phyloP scores from a whole-genome alignment of 108 stramenopile species.

The Epithemia pelagica region DNA sequence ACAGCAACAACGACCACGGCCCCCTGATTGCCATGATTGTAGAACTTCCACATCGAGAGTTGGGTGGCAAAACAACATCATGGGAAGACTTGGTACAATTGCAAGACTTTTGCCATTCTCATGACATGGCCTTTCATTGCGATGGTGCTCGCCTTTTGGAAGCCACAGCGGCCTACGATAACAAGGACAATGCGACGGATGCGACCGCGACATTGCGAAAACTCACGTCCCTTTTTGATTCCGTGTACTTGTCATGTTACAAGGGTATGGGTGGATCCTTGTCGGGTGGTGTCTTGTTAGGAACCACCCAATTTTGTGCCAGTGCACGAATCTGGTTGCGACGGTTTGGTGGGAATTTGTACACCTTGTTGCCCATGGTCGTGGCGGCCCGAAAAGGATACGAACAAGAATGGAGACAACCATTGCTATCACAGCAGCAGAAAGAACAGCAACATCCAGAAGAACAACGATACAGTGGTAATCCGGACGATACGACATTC shows the following conservation, averaged over 20 bases:
- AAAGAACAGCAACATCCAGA: neutral
- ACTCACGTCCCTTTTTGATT: constrained; percentile 53
- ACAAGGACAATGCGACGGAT: neutral
- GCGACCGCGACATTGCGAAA: constrained; percentile 21
- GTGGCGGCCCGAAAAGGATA: constrained; percentile 63
- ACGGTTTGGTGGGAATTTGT: constrained; percentile 79
- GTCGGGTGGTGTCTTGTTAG: constrained; percentile 73
- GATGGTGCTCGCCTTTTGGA: constrained; percentile 86
- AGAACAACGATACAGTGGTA: neutral
- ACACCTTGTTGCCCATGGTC: constrained; percentile 58
- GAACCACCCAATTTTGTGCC: constrained; percentile 42
- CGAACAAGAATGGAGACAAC: constrained; percentile 20
- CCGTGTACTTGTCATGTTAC: constrained; percentile 75
- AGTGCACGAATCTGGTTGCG: constrained; percentile 68
- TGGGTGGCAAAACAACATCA: constrained; percentile 73
- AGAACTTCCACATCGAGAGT: constrained; percentile 78
- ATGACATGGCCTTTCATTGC: constrained; percentile 56
- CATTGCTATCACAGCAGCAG: neutral
- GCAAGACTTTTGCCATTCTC: constrained; percentile 20
- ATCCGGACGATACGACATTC: neutral
- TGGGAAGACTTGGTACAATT: constrained; percentile 55
- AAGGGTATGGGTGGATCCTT: constrained; percentile 66
- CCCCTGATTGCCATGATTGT: constrained; percentile 47
- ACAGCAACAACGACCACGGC: neutral
- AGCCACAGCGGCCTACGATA: constrained; percentile 44